Evolutionary conservation across 2,329 filamentous ascomycete genomes (phyloP).

Genomic region (Aspergillus sclerotialis): DNA sequence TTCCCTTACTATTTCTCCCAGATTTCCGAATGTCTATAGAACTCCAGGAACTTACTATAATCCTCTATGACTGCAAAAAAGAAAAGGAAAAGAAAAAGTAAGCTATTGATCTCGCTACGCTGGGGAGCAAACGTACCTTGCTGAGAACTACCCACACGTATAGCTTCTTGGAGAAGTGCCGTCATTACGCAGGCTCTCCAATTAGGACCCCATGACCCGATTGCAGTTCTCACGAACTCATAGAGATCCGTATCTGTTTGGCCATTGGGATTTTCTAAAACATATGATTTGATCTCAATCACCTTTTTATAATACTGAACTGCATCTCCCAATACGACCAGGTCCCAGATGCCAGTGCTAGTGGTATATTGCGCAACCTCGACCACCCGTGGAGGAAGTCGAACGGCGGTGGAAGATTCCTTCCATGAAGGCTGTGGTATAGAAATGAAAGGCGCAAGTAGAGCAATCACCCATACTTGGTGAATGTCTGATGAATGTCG

Average conservation of each 20-base stretch:
- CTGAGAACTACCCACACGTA: conserved; percentile 22
- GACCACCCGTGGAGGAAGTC: conserved; percentile 51
- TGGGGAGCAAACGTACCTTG: conserved; percentile 24
- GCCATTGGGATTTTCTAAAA: conserved; percentile 19
- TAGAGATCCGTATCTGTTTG: conserved; percentile 28
- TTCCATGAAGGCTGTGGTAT: conserved; percentile 32
- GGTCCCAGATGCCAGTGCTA: conserved; percentile 69
- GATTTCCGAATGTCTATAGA: not conserved
- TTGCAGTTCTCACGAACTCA: conserved; percentile 27
- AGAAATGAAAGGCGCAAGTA: conserved; percentile 66
- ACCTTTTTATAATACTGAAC: conserved; percentile 59
- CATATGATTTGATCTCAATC: conserved; percentile 47
- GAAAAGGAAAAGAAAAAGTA: not conserved
- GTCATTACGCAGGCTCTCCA: conserved; percentile 35
- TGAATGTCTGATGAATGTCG: conserved; percentile 60
- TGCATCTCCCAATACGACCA: conserved; percentile 59
- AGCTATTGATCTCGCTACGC: not conserved
- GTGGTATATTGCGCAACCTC: conserved; percentile 69
- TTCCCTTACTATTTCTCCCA: not conserved
- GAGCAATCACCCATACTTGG: conserved; percentile 68
- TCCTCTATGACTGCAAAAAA: conserved; percentile 36
- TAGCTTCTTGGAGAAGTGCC: conserved; percentile 33
- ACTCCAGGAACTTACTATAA: conserved; percentile 47
- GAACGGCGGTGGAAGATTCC: conserved; percentile 13
- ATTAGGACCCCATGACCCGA: conserved; percentile 31